Evolutionary conservation across 805 yeast species (phyloP).

Genomic region (Citeromyces nyonsensis): DNA sequence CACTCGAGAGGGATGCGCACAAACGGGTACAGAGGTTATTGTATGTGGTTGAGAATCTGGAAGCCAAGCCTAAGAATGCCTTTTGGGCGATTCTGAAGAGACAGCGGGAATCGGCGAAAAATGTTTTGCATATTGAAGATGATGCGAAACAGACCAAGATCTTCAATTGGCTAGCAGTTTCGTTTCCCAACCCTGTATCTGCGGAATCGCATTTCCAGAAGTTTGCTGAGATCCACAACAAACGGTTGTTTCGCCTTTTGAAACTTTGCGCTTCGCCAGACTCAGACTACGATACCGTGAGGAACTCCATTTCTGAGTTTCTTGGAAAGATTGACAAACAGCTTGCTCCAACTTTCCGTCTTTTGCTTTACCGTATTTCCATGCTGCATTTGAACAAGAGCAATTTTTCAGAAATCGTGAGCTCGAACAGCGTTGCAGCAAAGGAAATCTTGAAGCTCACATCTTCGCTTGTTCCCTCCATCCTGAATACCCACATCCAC

Average conservation of each 20-base stretch:
- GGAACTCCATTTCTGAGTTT: slow-evolving; percentile 50
- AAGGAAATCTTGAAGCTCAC: slow-evolving; percentile 43
- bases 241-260: slow-evolving; percentile 41
- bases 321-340: slow-evolving; percentile 18
- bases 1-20: slow-evolving; percentile 28
- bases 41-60: slow-evolving; percentile 28
- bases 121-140: slow-evolving; percentile 30
- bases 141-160: slow-evolving; percentile 35
- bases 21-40: slow-evolving; percentile 40
- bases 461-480: slow-evolving; percentile 44
- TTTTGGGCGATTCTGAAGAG: slow-evolving; percentile 57
- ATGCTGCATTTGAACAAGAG: slow-evolving; percentile 49
- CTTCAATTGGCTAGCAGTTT: slow-evolving; percentile 41
- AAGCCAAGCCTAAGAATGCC: slow-evolving; percentile 43
- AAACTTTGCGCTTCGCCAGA: slow-evolving; percentile 36
- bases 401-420: slow-evolving; percentile 40
- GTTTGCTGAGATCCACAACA: slow-evolving; percentile 38
- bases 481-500: slow-evolving; percentile 42
- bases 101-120: slow-evolving; percentile 45
- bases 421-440: slow-evolving; percentile 17
- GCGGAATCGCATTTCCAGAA: slow-evolving; percentile 33
- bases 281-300: slow-evolving; percentile 43
- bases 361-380: slow-evolving; percentile 47
- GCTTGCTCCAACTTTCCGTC: slow-evolving; percentile 35
- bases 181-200: slow-evolving; percentile 36